These are phyloP conservation scores for Coprinopsis cinerea DNA, from an alignment of 768 basidiomycete genomes.

Conservation along the genomic window DNA sequence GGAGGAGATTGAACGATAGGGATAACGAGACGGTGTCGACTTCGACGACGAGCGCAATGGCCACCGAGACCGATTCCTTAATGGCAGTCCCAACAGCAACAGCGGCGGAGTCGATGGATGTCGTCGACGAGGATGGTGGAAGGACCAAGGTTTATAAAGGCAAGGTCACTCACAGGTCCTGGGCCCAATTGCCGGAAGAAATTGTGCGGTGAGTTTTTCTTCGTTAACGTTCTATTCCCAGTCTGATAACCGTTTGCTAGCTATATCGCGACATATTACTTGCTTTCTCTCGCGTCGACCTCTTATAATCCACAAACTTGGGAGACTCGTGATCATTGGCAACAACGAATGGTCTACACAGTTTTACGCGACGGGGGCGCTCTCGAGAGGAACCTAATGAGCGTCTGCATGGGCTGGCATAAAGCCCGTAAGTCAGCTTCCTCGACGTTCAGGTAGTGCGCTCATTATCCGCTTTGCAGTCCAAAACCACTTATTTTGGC, in stretches of 20 bases:
- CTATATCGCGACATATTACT: conserved; percentile 52
- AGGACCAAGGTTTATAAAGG: conserved; percentile 41
- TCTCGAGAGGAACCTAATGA: conserved; percentile 55
- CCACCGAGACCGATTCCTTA: not conserved
- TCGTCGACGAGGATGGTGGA: not conserved
- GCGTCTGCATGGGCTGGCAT: conserved; percentile 55
- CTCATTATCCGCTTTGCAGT: conserved; percentile 33
- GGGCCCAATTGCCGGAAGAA: conserved; percentile 58
- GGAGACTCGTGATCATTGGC: conserved; percentile 53
- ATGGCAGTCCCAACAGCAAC: not conserved
- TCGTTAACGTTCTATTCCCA: conserved; percentile 20
- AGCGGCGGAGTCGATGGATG: no score
- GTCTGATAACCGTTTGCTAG: conserved; percentile 16
- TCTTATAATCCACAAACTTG: conserved; percentile 43
- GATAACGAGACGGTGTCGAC: no score
- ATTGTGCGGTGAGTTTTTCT: conserved; percentile 45
- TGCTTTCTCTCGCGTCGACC: conserved; percentile 39
- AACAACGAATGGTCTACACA: conserved; percentile 54
- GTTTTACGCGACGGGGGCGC: conserved; percentile 57
- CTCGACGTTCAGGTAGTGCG: not conserved
- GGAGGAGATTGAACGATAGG: no score
- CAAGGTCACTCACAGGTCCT: conserved; percentile 49
- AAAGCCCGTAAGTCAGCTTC: conserved; percentile 44
- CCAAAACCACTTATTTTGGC: conserved; percentile 67
- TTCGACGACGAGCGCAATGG: no score